Evolutionary conservation across 2,329 filamentous ascomycete genomes (phyloP), one percentile per base, ranked within the genome.

Genomic region (Botrytis paeoniae): DNA sequence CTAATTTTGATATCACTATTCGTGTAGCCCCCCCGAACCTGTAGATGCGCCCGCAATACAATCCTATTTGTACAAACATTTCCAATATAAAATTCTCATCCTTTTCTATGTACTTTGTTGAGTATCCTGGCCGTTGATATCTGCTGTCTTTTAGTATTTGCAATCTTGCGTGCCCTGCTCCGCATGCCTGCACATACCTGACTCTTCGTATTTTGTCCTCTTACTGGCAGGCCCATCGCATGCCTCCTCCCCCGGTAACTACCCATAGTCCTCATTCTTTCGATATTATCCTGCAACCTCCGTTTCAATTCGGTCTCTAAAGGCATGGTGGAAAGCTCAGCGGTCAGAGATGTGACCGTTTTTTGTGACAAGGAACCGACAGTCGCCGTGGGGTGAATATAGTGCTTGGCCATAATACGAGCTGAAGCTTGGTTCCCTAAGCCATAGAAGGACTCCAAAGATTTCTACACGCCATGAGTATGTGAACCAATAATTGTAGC

Each of bases 141-240:
- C 82, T 92, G 62, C 18, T 59, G n/a, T 60, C 63, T 25, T 59
- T 79, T 73, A 69, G 35, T 64, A 35, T 7, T 39, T 25, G 35
- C n/a, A 35, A 14, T 14, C 32, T 51, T 29, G 20, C 41, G 62
- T 45, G 22, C 45, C 16, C 43, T 22, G 39, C 51, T 77, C 20
- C 18, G 8, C 25, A 57, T 22, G 12, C 20, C 10, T 39, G n/a
- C 59, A 75, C 77, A 74, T 79, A 90, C 88, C 85, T 92, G 95
- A 81, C 86, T 93, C 81, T 93, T 91, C 74, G 96, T 98, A 79
- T 88, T 89, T 84, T 99, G 96, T 78, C 96, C 96, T 78, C 96
- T 89, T 71, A 96, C 95, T 6, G 96, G 96, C 84, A 98, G 84
- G 74, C 91, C 89, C 92, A 98, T 95, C 73, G 95, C 95, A 85